Conservation (phyloP, 1,284 basidiomycete species). For the Apiotrichum veenhuisii region DNA sequence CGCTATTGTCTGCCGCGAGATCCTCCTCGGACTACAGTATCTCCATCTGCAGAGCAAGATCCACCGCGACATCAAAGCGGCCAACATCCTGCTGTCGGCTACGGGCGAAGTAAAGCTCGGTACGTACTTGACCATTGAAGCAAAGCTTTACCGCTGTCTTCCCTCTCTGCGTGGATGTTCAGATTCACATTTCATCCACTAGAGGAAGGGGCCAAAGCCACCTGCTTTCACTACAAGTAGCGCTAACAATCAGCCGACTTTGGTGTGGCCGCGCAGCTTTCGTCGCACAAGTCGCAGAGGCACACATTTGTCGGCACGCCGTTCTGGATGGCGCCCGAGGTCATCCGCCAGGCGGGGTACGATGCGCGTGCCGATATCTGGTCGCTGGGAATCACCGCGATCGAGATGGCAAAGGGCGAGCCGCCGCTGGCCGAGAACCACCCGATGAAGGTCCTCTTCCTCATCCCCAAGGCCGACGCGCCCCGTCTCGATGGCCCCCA, state of each 20-base stretch:
- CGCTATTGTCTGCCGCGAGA: slow-evolving; percentile 87
- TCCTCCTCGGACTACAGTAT: slow-evolving; percentile 90
- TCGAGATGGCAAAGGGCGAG: slow-evolving; percentile 91
- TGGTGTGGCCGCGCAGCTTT: slow-evolving; percentile 89
- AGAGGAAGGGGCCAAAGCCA: too few species aligned
- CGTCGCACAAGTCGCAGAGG: slow-evolving; percentile 81
- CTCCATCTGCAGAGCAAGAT: slow-evolving; percentile 92
- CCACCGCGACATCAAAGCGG: slow-evolving; percentile 97
- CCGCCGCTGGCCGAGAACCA: slow-evolving; percentile 85
- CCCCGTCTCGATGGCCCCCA: slow-evolving; percentile 60
- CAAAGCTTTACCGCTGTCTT: too few species aligned
- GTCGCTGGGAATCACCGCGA: slow-evolving; percentile 91
- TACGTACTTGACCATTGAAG: too few species aligned
- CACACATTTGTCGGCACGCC: slow-evolving; percentile 95
- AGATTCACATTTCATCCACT: too few species aligned
- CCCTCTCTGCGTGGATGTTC: too few species aligned
- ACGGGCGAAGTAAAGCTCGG: slow-evolving; percentile 86
- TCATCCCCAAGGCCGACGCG: slow-evolving; percentile 85
- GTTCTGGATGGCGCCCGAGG: slow-evolving; percentile 99
- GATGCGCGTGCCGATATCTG: slow-evolving; percentile 96
- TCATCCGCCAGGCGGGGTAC: slow-evolving; percentile 95
- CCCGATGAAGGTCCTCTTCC: slow-evolving; percentile 83
- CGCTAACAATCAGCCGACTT: slow-evolving; percentile 69
- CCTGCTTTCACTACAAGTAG: background rate
- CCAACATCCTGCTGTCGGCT: slow-evolving; percentile 87